A percentile compares a stretch with the other conserved stretches of the same genome.
Conservation (phyloP, 1,284 basidiomycete genomes). For the Irpex sp. region DNA sequence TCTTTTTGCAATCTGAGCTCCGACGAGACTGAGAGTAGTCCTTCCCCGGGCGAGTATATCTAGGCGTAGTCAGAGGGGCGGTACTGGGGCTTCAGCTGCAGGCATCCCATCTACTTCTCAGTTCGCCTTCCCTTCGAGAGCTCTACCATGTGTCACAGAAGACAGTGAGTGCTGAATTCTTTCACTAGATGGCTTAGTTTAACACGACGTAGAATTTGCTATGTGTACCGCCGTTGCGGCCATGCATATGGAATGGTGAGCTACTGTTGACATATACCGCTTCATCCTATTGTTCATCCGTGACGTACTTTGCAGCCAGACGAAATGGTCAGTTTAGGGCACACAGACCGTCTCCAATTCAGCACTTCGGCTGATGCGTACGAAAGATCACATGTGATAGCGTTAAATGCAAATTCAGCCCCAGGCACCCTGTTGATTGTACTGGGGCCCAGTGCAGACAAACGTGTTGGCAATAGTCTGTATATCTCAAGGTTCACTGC, state of each 20-base stretch:
- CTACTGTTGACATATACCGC: neutral
- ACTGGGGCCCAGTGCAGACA: conserved; percentile 32
- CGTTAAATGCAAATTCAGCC: conserved; percentile 43
- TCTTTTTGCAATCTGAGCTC: neutral
- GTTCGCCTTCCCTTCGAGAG: neutral
- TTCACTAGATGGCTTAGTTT: no score
- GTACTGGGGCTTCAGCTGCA: neutral
- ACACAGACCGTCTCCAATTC: neutral
- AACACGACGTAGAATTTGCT: conserved; percentile 18
- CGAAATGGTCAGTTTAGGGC: conserved; percentile 5
- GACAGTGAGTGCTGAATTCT: conserved; percentile 17
- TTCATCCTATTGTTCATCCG: neutral
- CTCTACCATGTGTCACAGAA: conserved; percentile 19
- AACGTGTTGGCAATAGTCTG: conserved; percentile 49
- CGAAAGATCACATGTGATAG: conserved; percentile 38
- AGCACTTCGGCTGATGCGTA: neutral
- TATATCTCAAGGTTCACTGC: conserved; percentile 4
- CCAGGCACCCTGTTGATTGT: conserved; percentile 40
- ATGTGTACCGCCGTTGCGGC: conserved; percentile 20
- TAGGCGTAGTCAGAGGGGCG: neutral
- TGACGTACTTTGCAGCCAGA: conserved; percentile 6
- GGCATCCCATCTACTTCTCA: neutral
- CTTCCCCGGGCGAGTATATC: neutral
- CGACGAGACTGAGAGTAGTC: neutral
- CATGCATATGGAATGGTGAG: conserved; percentile 21